These are phyloP conservation scores for Melampsora occidentalis DNA, from an alignment of 1,284 basidiomycete genomes.

Conservation along the genomic window DNA sequence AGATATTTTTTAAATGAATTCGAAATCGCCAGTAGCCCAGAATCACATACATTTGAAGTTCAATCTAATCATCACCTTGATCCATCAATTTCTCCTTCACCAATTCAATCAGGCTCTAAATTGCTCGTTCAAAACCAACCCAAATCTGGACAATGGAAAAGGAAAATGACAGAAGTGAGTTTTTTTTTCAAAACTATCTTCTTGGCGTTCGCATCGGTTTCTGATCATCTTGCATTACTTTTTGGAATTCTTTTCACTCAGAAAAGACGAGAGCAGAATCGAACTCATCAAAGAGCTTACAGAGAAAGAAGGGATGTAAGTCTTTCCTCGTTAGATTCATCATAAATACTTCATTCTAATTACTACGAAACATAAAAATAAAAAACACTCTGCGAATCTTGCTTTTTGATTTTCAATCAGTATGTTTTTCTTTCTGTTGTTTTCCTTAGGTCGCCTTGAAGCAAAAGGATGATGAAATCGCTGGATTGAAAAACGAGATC, in stretches of 20 bases:
- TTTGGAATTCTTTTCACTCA: background rate
- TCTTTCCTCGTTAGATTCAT: too few species aligned
- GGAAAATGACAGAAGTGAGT: constrained; percentile 26
- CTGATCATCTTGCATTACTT: background rate
- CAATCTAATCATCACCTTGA: background rate
- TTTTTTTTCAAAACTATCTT: background rate
- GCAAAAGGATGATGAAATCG: constrained; percentile 1
- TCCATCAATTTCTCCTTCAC: background rate
- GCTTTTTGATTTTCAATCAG: background rate
- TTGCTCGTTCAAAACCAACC: background rate
- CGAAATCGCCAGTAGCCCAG: too few species aligned
- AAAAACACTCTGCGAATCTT: background rate
- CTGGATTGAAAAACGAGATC: background rate
- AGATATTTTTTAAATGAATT: too few species aligned
- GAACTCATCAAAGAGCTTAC: constrained; percentile 26
- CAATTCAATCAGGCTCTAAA: background rate
- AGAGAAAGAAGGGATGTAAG: constrained; percentile 31
- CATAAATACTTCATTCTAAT: background rate
- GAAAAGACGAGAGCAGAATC: constrained; percentile 32
- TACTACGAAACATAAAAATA: background rate
- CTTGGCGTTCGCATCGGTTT: background rate
- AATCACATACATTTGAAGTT: background rate
- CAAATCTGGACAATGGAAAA: constrained; percentile 8
- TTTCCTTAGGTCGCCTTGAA: background rate
- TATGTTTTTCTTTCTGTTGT: background rate